Evolutionary conservation across 2,329 filamentous ascomycete genomes (phyloP).

Genomic region (Pseudocercospora macadamiae): DNA sequence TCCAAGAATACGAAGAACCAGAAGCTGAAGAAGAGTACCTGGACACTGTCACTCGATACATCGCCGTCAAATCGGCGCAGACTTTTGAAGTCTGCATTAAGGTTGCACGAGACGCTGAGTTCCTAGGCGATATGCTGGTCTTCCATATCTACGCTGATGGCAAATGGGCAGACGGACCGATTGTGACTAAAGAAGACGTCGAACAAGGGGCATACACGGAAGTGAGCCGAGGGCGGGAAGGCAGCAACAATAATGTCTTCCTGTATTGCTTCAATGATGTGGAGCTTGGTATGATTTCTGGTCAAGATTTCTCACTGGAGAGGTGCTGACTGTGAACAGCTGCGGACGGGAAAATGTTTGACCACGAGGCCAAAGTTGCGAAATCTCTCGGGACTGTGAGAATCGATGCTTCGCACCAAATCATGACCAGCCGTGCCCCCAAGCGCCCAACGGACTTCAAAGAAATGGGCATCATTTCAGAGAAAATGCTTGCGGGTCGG

Average conservation of each 20-base stretch:
- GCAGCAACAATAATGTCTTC: not conserved
- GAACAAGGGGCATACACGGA: not conserved
- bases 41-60: slow-evolving; percentile 26
- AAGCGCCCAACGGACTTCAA: not conserved
- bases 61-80: slow-evolving; percentile 25
- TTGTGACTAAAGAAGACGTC: not conserved
- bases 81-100: slow-evolving; percentile 25
- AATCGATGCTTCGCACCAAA: slow-evolving; percentile 12
- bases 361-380: not conserved
- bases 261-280: slow-evolving; percentile 16
- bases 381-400: slow-evolving; percentile 18
- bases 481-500: slow-evolving; percentile 29
- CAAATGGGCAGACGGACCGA: not conserved
- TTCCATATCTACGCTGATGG: slow-evolving; percentile 24
- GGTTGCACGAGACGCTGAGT: not conserved
- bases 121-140: slow-evolving; percentile 19
- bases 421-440: not conserved
- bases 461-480: slow-evolving; percentile 15
- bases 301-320: too few species aligned
- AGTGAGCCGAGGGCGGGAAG: not conserved
- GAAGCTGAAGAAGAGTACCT: slow-evolving; percentile 7
- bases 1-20: slow-evolving; percentile 27
- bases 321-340: not conserved
- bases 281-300: slow-evolving; percentile 11
- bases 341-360: not conserved